A percentile compares a stretch with the other conserved stretches of the same genome.
Evolutionary conservation across 2,329 filamentous ascomycete genomes (phyloP).

Genomic region (Colletotrichum eremochloae): DNA sequence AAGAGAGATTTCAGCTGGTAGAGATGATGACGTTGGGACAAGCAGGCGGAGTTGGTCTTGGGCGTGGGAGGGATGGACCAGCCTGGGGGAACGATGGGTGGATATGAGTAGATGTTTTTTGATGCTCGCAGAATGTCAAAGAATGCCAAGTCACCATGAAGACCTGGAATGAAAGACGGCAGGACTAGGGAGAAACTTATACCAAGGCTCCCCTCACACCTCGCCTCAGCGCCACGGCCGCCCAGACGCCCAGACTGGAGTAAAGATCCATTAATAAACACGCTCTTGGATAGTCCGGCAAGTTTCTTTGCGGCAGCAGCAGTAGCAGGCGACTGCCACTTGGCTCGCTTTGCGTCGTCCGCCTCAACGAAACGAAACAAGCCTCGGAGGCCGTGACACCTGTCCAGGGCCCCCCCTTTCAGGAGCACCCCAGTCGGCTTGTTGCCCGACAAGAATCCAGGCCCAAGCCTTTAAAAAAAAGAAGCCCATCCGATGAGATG

Average conservation of each 20-base stretch:
- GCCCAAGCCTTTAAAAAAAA: constrained; percentile 23
- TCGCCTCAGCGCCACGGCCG: constrained; percentile 30
- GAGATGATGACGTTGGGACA: background rate
- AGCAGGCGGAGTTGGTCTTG: constrained; percentile 10
- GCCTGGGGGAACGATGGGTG: constrained; percentile 14
- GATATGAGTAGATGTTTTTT: constrained; percentile 8
- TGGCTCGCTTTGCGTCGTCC: constrained; percentile 40
- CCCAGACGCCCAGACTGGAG: constrained; percentile 32
- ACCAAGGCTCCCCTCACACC: constrained; percentile 17
- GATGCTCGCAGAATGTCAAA: constrained; percentile 35
- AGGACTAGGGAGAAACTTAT: constrained; percentile 36
- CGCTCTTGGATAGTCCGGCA: constrained; percentile 35
- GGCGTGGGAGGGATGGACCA: constrained; percentile 35
- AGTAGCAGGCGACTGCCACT: constrained; percentile 33
- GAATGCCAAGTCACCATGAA: constrained; percentile 30
- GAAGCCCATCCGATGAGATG: constrained; percentile 33
- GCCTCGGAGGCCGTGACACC: constrained; percentile 41
- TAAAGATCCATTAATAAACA: constrained; percentile 38
- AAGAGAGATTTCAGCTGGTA: constrained; percentile 10
- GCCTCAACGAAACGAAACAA: constrained; percentile 43
- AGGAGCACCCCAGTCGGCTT: constrained; percentile 29
- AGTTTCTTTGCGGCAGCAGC: constrained; percentile 29
- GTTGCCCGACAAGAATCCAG: constrained; percentile 26
- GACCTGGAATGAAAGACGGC: background rate
- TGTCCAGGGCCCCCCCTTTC: constrained; percentile 36